Base-by-base conservation (phyloP, 2,329 filamentous ascomycete genomes). In the Zymoseptoria pseudotritici region DNA sequence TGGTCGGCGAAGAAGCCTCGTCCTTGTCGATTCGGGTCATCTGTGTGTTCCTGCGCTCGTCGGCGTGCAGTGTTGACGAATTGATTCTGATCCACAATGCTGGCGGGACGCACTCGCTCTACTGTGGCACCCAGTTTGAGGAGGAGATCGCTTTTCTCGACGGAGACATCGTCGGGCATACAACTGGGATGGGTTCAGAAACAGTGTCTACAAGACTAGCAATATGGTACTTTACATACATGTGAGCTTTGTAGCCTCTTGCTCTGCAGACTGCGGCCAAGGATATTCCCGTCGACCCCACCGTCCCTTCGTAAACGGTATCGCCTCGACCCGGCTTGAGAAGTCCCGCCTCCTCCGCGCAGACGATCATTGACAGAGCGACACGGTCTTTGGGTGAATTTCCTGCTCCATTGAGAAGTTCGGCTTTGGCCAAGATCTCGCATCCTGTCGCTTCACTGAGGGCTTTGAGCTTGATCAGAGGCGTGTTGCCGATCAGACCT, bases 271-370 rank as follows among this genome's bases (percentile, higher is more conserved):
- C 84, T 0, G 90, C 90, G 2, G 94, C 94, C 9, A 99, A 82
- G 17, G 92, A 97, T 68, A 99, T 97, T 21, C 94, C 94, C 0
- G 94, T 99, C 72, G 90, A 96, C 61, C 94, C 94, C 17, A 96
- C 92, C 1, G 94, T 99, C 65, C 94, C 94, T 78, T 99, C 94
- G 75, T 97, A 99, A 70, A 99, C 91, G 51, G 90, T 95, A 74
- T 99, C 94, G 62, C 93, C 93, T 21, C 88, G 86, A 66, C 88
- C 80, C 0, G 94, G 93, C 0, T 81, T 82, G 53, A 99, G 77
- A 19, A 92, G 79, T 2, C 91, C 91, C 54, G 83, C 77, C 62
- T 84, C 82, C 79, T 99, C 94, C 51, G 92, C 94, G 72, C 80
- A 79, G 59, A 85, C 78, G 72, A 99, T 96, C 80, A 97, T 95